phyloP scores from a whole-genome alignment of 345 rosid genomes.

The Hibiscus trionum region DNA sequence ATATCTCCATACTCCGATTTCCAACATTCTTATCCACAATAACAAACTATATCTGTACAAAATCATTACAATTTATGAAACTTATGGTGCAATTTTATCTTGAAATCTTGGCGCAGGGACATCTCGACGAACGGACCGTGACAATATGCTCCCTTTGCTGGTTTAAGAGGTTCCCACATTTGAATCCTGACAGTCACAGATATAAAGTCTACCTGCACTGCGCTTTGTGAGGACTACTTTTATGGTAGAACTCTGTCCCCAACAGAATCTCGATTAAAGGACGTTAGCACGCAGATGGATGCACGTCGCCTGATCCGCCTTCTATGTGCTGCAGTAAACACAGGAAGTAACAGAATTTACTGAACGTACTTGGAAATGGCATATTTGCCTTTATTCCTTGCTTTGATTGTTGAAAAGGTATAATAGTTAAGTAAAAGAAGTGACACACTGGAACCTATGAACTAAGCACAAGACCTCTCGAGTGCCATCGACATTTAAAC shows the following conservation, averaged over 20 bases:
- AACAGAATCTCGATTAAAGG: neutral
- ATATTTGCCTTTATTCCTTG: neutral
- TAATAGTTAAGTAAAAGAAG: neutral
- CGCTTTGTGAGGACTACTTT: slow-evolving; percentile 1
- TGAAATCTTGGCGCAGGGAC: neutral
- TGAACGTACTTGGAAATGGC: neutral
- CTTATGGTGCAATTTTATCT: neutral
- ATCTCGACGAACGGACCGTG: no score
- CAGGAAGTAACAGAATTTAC: neutral
- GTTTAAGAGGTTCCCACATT: slow-evolving; percentile 3
- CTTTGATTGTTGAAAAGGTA: neutral
- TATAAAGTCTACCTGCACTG: neutral
- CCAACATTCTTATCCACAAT: no score
- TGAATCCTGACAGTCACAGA: neutral
- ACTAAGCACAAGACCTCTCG: slow-evolving; percentile 37
- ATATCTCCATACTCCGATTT: neutral
- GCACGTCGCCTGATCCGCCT: neutral
- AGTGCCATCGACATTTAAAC: slow-evolving; percentile 28
- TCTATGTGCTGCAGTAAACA: neutral
- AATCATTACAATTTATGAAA: no score
- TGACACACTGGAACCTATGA: neutral
- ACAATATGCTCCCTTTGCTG: neutral
- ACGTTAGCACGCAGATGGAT: neutral
- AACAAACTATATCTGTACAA: no score
- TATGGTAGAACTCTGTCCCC: neutral